phyloP scores from a whole-genome alignment of 2,329 filamentous ascomycete species.

The Exophiala alcalophila region DNA sequence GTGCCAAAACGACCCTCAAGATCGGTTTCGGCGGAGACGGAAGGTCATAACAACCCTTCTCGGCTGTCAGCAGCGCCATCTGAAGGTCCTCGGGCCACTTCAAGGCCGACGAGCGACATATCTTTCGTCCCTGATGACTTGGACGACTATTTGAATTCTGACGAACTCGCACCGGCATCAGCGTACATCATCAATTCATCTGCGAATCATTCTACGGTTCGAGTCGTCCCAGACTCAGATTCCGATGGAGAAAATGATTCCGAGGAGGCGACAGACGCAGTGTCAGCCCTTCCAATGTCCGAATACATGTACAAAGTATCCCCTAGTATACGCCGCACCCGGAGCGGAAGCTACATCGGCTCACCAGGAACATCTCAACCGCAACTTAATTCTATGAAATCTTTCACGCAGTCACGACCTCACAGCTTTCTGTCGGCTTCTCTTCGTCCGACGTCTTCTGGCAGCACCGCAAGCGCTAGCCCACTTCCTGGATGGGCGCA shows the following conservation, averaged over 20 bases:
- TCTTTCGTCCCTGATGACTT: slow-evolving; percentile 24
- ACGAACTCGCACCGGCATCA: slow-evolving; percentile 25
- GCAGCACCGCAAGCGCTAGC: slow-evolving; percentile 43
- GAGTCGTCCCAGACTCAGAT: slow-evolving; percentile 23
- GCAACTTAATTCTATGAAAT: slow-evolving; percentile 29
- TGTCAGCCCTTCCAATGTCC: slow-evolving; percentile 27
- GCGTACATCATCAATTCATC: slow-evolving; percentile 25
- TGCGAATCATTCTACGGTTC: slow-evolving; percentile 25
- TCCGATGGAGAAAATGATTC: slow-evolving; percentile 8
- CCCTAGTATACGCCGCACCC: slow-evolving; percentile 18
- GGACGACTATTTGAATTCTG: slow-evolving; percentile 23
- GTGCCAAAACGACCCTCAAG: slow-evolving; percentile 33
- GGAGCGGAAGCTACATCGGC: slow-evolving; percentile 19
- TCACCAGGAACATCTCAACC: slow-evolving; percentile 23
- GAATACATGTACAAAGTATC: slow-evolving; percentile 25
- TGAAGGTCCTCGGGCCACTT: slow-evolving; percentile 38
- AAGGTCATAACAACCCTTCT: slow-evolving; percentile 40
- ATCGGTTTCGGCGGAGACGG: slow-evolving; percentile 35
- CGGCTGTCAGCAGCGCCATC: slow-evolving; percentile 47
- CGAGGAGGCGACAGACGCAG: slow-evolving; percentile 31
- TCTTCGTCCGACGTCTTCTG: slow-evolving; percentile 38
- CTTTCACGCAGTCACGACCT: slow-evolving; percentile 29
- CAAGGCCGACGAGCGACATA: slow-evolving; percentile 28
- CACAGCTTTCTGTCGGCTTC: slow-evolving; percentile 35
- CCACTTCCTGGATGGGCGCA: slow-evolving; percentile 49